phyloP scores from a whole-genome alignment of 345 rosid species.

The Citropsis articulata region DNA sequence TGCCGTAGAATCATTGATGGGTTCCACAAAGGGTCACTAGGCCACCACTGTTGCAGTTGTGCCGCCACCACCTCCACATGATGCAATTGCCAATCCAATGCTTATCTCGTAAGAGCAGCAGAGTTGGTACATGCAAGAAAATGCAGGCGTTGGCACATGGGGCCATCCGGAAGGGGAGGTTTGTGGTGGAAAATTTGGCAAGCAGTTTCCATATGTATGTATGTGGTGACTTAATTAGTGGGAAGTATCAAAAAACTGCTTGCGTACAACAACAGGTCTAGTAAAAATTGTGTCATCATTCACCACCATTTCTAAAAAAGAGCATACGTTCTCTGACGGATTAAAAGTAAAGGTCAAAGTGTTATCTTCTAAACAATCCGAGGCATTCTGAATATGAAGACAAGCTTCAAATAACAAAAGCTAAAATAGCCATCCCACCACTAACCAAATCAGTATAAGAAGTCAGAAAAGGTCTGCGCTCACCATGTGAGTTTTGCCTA shows the following conservation, averaged over 20 bases:
- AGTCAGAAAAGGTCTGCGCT: no score
- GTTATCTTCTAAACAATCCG: no score
- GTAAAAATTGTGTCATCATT: neutral
- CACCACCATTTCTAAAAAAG: neutral
- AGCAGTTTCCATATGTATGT: neutral
- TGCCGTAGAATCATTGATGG: neutral
- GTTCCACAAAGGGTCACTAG: neutral
- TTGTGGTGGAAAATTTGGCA: constrained; percentile 6
- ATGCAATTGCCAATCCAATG: neutral
- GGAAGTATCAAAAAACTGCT: neutral
- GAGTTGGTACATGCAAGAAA: neutral
- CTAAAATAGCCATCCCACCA: no score
- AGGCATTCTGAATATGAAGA: no score
- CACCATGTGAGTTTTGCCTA: no score
- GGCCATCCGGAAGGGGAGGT: neutral
- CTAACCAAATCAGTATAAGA: no score
- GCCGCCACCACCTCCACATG: neutral
- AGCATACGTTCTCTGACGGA: neutral
- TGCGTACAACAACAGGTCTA: neutral
- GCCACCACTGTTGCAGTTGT: no score
- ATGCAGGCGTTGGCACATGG: no score
- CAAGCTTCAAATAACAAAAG: no score
- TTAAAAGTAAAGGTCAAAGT: neutral
- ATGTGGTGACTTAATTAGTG: neutral
- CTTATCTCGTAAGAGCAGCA: neutral